A percentile compares a stretch with the other conserved stretches of the same genome.
Conservation (phyloP, 73 alveolate species). For the Vitrella brassicaformis region DNA sequence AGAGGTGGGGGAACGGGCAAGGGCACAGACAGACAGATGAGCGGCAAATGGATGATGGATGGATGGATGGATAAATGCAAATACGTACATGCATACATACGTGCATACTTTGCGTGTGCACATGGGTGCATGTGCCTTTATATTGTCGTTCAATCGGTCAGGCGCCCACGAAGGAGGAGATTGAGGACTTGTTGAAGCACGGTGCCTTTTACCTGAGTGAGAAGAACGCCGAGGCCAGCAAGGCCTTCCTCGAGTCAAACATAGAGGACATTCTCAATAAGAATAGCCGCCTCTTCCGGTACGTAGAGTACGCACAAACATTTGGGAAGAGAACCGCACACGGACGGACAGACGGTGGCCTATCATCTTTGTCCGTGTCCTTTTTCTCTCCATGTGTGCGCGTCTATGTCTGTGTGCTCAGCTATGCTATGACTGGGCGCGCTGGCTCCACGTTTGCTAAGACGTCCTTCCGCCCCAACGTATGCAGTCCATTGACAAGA, state of each 20-base stretch:
- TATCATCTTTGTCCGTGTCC: no score
- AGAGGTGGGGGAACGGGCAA: not conserved
- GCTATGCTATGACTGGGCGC: no score
- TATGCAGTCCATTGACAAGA: no score
- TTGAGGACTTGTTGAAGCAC: slow-evolving; percentile 60
- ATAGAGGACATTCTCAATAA: slow-evolving; percentile 64
- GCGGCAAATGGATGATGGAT: not conserved
- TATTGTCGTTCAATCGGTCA: slow-evolving; percentile 11
- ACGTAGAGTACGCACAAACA: no score
- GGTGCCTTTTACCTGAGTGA: slow-evolving; percentile 72
- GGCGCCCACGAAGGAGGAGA: slow-evolving; percentile 58
- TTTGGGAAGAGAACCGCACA: no score
- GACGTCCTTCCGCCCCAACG: no score
- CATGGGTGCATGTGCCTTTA: slow-evolving; percentile 6
- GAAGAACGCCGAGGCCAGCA: slow-evolving; percentile 43
- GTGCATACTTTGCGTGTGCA: not conserved
- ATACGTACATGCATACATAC: not conserved
- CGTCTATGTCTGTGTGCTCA: no score
- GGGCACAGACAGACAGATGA: not conserved
- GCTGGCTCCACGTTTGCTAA: no score
- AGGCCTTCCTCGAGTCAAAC: slow-evolving; percentile 45
- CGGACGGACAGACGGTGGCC: no score
- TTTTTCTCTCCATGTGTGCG: no score
- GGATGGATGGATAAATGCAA: not conserved
- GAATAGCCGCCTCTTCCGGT: no score